phyloP scores from a whole-genome alignment of 345 rosid genomes.

The Bruguiera gymnorhiza region DNA sequence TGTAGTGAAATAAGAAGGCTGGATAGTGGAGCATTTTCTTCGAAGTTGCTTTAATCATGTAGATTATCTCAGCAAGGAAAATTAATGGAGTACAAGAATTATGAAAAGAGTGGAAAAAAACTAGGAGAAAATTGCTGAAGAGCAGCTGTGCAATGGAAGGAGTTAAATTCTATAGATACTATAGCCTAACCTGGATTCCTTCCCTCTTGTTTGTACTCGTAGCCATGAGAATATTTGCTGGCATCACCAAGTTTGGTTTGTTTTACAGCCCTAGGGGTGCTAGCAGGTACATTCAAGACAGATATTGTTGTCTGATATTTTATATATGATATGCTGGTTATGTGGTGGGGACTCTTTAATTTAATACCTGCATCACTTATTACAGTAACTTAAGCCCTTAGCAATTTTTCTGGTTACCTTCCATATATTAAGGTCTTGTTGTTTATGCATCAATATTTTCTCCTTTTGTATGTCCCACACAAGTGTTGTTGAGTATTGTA shows the following conservation, averaged over 20 bases:
- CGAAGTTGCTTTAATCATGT: background rate
- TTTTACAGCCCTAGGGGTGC: conserved; percentile 13
- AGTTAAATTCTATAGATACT: conserved; percentile 11
- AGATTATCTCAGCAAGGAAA: background rate
- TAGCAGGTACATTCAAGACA: conserved; percentile 9
- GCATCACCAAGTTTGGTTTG: conserved; percentile 11
- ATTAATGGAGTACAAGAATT: background rate
- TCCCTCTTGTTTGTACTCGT: conserved; percentile 20
- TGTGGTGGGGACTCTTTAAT: background rate
- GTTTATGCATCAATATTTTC: no score
- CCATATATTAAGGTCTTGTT: no score
- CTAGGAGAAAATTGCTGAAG: background rate
- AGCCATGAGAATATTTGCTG: conserved; percentile 10
- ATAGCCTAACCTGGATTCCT: conserved; percentile 14
- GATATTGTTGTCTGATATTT: conserved; percentile 7
- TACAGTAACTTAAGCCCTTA: background rate
- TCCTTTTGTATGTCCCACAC: no score
- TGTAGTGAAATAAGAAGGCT: background rate
- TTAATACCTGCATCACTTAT: background rate
- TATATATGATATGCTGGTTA: background rate
- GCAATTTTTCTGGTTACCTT: background rate
- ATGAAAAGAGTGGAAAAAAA: background rate
- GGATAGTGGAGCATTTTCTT: background rate
- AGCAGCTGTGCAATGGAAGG: background rate
- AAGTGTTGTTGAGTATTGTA: no score